phyloP scores from a whole-genome alignment of 345 rosid species.

The Alliaria petiolata region DNA sequence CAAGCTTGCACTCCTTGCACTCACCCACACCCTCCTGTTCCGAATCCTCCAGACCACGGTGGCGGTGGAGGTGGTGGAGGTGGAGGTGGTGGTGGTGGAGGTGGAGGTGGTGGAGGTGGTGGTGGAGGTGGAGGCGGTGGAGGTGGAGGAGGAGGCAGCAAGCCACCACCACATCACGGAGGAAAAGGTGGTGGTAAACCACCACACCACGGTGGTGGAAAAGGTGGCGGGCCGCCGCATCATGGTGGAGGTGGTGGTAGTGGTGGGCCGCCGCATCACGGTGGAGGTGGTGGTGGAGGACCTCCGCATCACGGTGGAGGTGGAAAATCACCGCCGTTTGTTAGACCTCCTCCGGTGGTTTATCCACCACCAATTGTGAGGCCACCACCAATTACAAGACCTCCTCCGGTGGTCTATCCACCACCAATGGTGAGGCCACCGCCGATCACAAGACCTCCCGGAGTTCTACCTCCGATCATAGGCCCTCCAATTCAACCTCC shows the following conservation, averaged over 20 bases:
- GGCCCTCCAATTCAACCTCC: constrained; percentile 41
- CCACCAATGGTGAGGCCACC: constrained; percentile 44
- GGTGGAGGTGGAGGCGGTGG: background rate
- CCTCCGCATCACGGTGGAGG: constrained; percentile 27
- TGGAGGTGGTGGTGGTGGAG: background rate
- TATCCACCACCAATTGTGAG: constrained; percentile 38
- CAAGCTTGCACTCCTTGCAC: constrained; percentile 58
- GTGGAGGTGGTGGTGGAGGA: background rate
- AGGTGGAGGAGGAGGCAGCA: background rate
- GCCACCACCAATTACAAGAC: constrained; percentile 34
- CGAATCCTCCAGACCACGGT: constrained; percentile 44
- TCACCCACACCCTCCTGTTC: constrained; percentile 44
- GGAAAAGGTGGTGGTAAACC: constrained; percentile 37
- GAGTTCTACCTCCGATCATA: constrained; percentile 33
- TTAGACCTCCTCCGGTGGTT: constrained; percentile 39
- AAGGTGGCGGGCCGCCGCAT: too few relatives aligned
- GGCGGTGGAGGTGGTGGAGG: constrained; percentile 1
- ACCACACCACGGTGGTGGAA: constrained; percentile 33
- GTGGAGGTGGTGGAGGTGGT: background rate
- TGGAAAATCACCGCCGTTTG: constrained; percentile 37
- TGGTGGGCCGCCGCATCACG: constrained; percentile 16
- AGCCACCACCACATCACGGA: constrained; percentile 51
- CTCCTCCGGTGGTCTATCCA: constrained; percentile 40
- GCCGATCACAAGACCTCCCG: constrained; percentile 28
- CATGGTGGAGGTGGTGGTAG: too few relatives aligned